A percentile compares a stretch with the other conserved stretches of the same genome.
Evolutionary conservation across 2,329 filamentous ascomycete species (phyloP).

Genomic region (Ophidiomyces ophidiicola): DNA sequence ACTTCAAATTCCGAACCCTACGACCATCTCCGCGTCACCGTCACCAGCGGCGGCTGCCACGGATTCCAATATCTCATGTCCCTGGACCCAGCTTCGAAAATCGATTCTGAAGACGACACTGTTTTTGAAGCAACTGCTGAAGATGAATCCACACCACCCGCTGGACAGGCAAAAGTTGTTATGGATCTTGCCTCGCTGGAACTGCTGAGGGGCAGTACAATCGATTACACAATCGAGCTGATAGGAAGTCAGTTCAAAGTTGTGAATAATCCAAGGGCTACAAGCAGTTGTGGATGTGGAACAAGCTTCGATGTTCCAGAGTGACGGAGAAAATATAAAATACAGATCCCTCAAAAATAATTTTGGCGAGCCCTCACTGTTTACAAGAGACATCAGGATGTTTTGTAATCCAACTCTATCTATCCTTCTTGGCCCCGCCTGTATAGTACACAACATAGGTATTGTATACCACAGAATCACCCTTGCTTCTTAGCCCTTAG

Average conservation of each 20-base stretch:
- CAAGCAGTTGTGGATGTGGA: slow-evolving; percentile 91
- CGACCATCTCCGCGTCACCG: slow-evolving; percentile 77
- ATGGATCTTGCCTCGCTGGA: slow-evolving; percentile 81
- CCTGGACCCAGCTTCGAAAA: slow-evolving; percentile 47
- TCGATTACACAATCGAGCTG: slow-evolving; percentile 93
- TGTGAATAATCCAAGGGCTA: slow-evolving; percentile 79
- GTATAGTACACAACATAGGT: slow-evolving; percentile 6
- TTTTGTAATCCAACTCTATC: no score
- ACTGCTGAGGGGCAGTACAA: slow-evolving; percentile 79
- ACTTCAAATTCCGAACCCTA: slow-evolving; percentile 50
- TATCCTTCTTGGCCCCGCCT: neutral
- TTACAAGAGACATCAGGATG: no score
- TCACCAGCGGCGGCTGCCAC: slow-evolving; percentile 90
- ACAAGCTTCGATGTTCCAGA: slow-evolving; percentile 78
- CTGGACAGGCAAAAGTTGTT: slow-evolving; percentile 60
- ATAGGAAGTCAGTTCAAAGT: slow-evolving; percentile 96
- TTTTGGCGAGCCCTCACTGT: no score
- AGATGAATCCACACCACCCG: slow-evolving; percentile 20
- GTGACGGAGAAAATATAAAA: slow-evolving; percentile 10
- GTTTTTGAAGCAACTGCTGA: slow-evolving; percentile 58
- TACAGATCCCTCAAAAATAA: no score
- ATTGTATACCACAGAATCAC: neutral
- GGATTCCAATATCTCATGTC: slow-evolving; percentile 97
- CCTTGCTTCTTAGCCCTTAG: no score
- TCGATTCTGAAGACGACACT: slow-evolving; percentile 67